Conservation (phyloP, 192 early-diverging fungal genomes). For the Oehlia diaphana region DNA sequence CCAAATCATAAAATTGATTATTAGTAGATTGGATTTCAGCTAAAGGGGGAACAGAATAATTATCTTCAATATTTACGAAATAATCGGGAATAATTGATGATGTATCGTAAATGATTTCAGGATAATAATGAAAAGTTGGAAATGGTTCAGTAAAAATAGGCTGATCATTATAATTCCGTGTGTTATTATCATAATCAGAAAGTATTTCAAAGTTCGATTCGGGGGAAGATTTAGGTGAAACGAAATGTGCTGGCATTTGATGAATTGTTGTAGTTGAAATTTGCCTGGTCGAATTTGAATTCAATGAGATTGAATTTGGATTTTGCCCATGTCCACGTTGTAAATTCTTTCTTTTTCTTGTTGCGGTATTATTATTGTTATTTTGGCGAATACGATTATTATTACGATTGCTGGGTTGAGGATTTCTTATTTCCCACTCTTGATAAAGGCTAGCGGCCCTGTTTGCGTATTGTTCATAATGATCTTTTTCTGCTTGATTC, state of each 20-base stretch:
- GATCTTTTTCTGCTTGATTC: background rate
- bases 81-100: no score
- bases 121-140: no score
- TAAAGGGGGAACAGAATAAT: no score
- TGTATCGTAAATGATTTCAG: background rate
- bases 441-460: conserved; percentile 1
- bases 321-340: background rate
- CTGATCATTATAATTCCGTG: background rate
- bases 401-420: no score
- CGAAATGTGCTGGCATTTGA: background rate
- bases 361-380: background rate
- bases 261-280: no score
- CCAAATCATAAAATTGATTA: no score
- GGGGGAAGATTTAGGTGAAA: background rate
- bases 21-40: no score
- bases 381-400: background rate
- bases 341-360: background rate
- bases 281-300: no score
- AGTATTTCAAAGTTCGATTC: background rate
- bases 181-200: background rate
- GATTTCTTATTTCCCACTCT: conserved; percentile 7
- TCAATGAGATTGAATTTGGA: background rate
- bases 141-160: no score
- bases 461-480: background rate
- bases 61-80: no score